A percentile compares a stretch with the other conserved stretches of the same genome.
Conservation (phyloP, 75 land plant genomes). For the Pinus tabuliformis region DNA sequence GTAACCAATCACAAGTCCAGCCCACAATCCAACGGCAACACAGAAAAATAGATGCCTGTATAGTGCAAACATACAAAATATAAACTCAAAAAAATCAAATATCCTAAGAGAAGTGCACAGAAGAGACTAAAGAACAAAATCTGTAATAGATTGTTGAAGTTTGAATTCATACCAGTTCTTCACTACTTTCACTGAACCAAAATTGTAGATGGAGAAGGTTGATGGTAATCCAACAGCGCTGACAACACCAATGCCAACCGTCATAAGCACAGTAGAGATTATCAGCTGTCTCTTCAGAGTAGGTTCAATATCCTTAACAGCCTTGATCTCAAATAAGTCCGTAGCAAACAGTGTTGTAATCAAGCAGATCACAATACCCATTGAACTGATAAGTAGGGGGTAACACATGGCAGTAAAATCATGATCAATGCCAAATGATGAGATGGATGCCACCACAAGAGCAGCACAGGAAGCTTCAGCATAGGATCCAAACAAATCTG, state of each 20-base stretch:
- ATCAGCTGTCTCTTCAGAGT: constrained; percentile 42
- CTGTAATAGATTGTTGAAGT: background rate
- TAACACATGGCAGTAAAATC: constrained; percentile 54
- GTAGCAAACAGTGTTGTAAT: constrained; percentile 58
- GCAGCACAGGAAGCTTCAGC: constrained; percentile 64
- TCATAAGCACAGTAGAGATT: constrained; percentile 52
- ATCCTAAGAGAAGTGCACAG: background rate
- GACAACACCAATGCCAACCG: constrained; percentile 35
- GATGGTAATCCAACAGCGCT: constrained; percentile 34
- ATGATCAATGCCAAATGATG: constrained; percentile 42
- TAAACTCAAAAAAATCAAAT: constrained; percentile 1
- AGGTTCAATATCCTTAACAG: constrained; percentile 46
- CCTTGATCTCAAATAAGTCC: constrained; percentile 45
- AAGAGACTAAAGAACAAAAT: background rate
- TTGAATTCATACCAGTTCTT: constrained; percentile 32
- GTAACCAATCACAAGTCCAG: constrained; percentile 79
- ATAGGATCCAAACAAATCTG: constrained; percentile 59
- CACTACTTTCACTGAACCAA: constrained; percentile 34
- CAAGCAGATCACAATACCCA: constrained; percentile 53
- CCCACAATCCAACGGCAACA: constrained; percentile 72
- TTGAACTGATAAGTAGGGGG: constrained; percentile 53
- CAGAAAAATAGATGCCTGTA: constrained; percentile 71
- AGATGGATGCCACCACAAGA: constrained; percentile 58
- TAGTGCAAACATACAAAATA: background rate
- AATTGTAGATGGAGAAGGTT: constrained; percentile 37